Conservation (phyloP, 2,329 filamentous ascomycete species). For the Chaetomium globosum region DNA sequence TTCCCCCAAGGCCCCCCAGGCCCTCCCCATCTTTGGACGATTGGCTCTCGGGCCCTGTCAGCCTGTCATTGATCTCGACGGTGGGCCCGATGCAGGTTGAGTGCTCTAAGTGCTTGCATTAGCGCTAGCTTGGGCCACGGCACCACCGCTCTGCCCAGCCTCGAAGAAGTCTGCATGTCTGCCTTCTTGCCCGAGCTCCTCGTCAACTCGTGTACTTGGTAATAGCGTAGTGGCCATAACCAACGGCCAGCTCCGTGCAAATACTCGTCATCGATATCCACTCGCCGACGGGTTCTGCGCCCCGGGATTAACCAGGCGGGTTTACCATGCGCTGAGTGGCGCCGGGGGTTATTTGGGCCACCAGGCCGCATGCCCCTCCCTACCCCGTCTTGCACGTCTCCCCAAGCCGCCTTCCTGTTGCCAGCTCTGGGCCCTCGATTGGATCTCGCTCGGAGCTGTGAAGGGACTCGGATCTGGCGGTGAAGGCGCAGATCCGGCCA, state of each 20-base stretch:
- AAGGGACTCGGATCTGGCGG: constrained; percentile 14
- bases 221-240: no score
- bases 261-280: neutral
- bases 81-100: constrained; percentile 15
- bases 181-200: no score
- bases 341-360: constrained; percentile 1
- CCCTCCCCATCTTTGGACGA: neutral
- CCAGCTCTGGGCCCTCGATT: constrained; percentile 2
- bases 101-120: constrained; percentile 28
- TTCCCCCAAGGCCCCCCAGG: neutral
- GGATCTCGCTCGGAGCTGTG: constrained; percentile 3
- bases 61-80: neutral
- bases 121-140: constrained; percentile 16
- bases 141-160: neutral
- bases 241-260: neutral
- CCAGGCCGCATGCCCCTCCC: neutral
- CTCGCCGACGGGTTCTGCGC: neutral
- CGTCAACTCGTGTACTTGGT: no score
- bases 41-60: neutral
- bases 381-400: no score
- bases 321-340: neutral
- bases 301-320: neutral
- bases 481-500: constrained; percentile 8
- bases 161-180: neutral
- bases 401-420: neutral